phyloP scores from a whole-genome alignment of 306 rosid species.

The Corylus avellana region DNA sequence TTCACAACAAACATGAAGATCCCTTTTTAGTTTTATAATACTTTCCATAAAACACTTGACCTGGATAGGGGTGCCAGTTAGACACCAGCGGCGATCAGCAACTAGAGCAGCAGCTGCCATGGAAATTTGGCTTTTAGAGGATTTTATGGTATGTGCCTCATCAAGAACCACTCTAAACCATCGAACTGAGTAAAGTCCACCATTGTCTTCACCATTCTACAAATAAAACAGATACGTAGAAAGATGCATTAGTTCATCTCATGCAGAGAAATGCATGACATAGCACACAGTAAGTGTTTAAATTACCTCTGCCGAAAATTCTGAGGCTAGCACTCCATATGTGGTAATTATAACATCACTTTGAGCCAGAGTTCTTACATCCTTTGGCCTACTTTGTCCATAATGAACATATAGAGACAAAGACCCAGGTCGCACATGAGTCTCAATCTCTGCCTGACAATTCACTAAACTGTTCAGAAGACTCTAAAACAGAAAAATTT shows the following conservation, averaged over 20 bases:
- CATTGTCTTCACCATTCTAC: constrained; percentile 71
- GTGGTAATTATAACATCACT: constrained; percentile 84
- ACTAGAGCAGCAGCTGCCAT: constrained; percentile 71
- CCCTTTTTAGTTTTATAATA: background rate
- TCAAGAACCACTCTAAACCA: constrained; percentile 98
- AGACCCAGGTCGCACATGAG: constrained; percentile 74
- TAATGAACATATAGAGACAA: constrained; percentile 81
- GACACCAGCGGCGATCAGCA: constrained; percentile 96
- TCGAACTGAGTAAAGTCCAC: constrained; percentile 78
- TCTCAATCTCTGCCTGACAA: constrained; percentile 89
- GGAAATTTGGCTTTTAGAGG: constrained; percentile 92
- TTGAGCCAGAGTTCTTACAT: constrained; percentile 72
- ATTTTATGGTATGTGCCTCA: constrained; percentile 92
- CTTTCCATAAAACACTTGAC: constrained; percentile 29
- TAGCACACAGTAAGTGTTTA: constrained; percentile 19
- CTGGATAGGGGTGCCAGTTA: constrained; percentile 98
- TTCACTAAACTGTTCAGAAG: constrained; percentile 36
- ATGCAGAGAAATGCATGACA: constrained; percentile 11
- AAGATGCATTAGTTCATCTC: constrained; percentile 22
- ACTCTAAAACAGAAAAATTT: constrained; percentile 8
- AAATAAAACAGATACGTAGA: constrained; percentile 19
- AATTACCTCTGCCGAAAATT: constrained; percentile 76
- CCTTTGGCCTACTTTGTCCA: constrained; percentile 88
- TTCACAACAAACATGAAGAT: background rate
- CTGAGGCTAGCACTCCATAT: constrained; percentile 87